Conservation (phyloP, 768 basidiomycete species). For the Paxillus involutus region DNA sequence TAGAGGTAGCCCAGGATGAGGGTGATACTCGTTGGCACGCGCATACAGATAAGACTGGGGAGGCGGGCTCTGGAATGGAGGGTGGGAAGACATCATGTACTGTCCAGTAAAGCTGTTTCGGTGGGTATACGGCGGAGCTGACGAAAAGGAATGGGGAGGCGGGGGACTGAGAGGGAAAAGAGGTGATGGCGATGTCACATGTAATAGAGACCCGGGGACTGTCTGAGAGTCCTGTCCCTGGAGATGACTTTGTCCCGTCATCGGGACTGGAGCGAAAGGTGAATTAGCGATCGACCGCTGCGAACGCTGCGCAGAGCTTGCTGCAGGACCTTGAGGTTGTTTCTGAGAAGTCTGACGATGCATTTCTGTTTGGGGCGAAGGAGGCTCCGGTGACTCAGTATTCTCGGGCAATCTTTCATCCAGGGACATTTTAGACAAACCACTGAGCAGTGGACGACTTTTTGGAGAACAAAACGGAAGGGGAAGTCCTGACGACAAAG, state of each 20-base stretch:
- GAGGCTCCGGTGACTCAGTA: background rate
- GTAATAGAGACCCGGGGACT: background rate
- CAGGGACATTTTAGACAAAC: slow-evolving; percentile 1
- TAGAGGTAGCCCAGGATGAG: slow-evolving; percentile 28
- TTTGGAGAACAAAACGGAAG: background rate
- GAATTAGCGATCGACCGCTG: background rate
- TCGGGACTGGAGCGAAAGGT: background rate
- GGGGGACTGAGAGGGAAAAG: slow-evolving; percentile 23
- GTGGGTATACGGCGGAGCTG: slow-evolving; percentile 34
- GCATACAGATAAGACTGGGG: slow-evolving; percentile 33
- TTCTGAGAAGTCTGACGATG: background rate
- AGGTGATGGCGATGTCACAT: slow-evolving; percentile 2
- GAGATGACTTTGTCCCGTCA: background rate
- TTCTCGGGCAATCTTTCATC: slow-evolving; percentile 4
- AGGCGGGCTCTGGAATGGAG: slow-evolving; percentile 26
- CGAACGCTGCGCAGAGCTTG: background rate
- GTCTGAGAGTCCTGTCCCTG: background rate
- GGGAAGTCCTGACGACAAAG: background rate
- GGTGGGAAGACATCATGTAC: slow-evolving; percentile 48
- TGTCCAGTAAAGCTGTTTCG: slow-evolving; percentile 39
- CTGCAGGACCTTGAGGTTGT: background rate
- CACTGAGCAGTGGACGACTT: background rate
- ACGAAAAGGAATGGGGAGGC: slow-evolving; percentile 19
- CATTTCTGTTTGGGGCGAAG: background rate
- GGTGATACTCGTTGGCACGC: slow-evolving; percentile 33